Conservation (phyloP, 805 yeast genomes). For the Metschnikowia corniflorae region DNA sequence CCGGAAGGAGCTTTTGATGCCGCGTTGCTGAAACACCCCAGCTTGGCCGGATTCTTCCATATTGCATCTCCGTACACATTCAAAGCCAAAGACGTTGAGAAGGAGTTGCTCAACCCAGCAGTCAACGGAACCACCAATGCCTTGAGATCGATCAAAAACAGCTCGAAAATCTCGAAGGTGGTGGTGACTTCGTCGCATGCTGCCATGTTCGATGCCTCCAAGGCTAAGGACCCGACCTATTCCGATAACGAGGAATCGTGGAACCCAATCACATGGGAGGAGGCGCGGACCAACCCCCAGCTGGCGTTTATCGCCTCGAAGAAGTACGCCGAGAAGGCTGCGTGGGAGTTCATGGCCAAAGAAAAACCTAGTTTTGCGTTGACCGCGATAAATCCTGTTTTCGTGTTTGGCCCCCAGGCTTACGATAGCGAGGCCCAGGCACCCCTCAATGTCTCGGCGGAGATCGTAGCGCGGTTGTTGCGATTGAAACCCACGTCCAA, state of each 20-base stretch:
- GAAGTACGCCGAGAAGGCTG: conserved; percentile 34
- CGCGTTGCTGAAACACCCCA: conserved; percentile 45
- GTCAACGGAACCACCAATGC: conserved; percentile 22
- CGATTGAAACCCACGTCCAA: conserved; percentile 22
- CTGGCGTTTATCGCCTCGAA: conserved; percentile 39
- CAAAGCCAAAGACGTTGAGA: conserved; percentile 42
- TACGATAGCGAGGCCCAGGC: conserved; percentile 28
- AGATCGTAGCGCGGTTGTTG: conserved; percentile 39
- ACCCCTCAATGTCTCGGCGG: conserved; percentile 32
- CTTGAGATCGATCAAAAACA: conserved; percentile 11
- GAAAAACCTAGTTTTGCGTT: conserved; percentile 37
- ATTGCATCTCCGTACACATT: conserved; percentile 59
- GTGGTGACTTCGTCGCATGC: conserved; percentile 15
- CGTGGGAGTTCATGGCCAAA: conserved; percentile 27
- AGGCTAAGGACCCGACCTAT: conserved; percentile 28
- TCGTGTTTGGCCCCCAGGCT: conserved; percentile 27
- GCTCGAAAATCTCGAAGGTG: conserved; percentile 10
- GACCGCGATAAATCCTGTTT: conserved; percentile 26
- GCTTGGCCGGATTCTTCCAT: conserved; percentile 52
- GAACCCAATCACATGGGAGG: conserved; percentile 54
- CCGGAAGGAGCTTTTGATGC: conserved; percentile 44
- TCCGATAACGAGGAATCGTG: conserved; percentile 40
- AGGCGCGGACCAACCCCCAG: conserved; percentile 20
- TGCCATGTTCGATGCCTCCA: conserved; percentile 14
- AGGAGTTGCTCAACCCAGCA: conserved; percentile 55